Percentiles rank a stretch among this genome's conserved stretches.
Evolutionary conservation across 2,329 filamentous ascomycete genomes (phyloP).

Genomic region (Fusarium miscanthi): DNA sequence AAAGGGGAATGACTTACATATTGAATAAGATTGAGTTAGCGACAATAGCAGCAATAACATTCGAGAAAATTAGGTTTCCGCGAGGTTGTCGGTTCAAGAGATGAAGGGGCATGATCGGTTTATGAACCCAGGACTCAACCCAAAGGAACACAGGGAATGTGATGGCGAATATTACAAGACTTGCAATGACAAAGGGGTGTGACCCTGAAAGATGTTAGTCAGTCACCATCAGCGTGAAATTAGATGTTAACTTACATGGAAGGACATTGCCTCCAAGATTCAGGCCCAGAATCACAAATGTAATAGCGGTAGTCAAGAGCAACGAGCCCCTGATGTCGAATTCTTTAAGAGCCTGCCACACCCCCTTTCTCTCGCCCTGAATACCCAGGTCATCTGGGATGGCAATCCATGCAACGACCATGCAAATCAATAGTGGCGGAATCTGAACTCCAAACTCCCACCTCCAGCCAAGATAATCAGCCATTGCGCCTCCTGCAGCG

Average conservation of each 20-base stretch:
- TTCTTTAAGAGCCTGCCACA: conserved; percentile 61
- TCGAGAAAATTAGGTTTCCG: conserved; percentile 68
- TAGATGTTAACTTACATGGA: conserved; percentile 58
- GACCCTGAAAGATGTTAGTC: conserved; percentile 56
- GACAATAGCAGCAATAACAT: conserved; percentile 63
- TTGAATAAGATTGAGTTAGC: conserved; percentile 70
- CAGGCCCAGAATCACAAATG: conserved; percentile 68
- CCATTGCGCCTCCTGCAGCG: conserved; percentile 75
- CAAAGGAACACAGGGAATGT: conserved; percentile 64
- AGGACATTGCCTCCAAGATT: conserved; percentile 72
- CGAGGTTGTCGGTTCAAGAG: conserved; percentile 63
- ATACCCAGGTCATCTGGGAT: conserved; percentile 66
- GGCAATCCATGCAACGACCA: conserved; percentile 57
- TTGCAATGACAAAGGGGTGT: conserved; percentile 66
- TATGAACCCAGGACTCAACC: conserved; percentile 60
- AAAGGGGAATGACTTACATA: conserved; percentile 53
- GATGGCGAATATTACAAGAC: conserved; percentile 60
- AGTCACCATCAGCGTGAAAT: not conserved
- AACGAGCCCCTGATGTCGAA: conserved; percentile 69
- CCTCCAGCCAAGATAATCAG: conserved; percentile 77
- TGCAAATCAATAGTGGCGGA: conserved; percentile 60
- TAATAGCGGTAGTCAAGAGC: conserved; percentile 63
- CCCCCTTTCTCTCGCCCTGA: conserved; percentile 55
- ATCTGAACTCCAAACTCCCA: conserved; percentile 77
- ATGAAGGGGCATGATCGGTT: conserved; percentile 70